Evolutionary conservation across 1,284 basidiomycete species (phyloP).

Genomic region (Fomitopsis schrenkii): DNA sequence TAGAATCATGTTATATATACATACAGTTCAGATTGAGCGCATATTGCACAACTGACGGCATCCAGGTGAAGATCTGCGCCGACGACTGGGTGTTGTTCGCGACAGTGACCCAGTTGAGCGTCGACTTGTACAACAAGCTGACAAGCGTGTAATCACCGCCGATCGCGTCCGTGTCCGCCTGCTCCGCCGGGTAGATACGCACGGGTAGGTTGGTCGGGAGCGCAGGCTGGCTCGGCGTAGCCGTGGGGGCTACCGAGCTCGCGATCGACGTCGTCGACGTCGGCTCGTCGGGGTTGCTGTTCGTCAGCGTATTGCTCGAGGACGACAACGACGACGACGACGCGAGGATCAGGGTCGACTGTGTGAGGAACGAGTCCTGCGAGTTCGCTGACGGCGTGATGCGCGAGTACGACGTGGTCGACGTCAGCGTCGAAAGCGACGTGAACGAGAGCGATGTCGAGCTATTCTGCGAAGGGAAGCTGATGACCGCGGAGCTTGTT

Average conservation of each 20-base stretch:
- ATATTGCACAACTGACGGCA: conserved; percentile 46
- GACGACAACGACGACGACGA: conserved; percentile 27
- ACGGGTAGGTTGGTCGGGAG: conserved; percentile 58
- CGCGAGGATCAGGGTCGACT: conserved; percentile 17
- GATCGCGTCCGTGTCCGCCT: conserved; percentile 22
- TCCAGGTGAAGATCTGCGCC: conserved; percentile 61
- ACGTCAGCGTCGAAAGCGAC: conserved; percentile 15
- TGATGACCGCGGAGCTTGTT: conserved; percentile 4
- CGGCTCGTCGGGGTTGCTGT: conserved; percentile 48
- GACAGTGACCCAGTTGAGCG: conserved; percentile 64
- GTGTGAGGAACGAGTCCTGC: conserved; percentile 18
- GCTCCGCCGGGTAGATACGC: conserved; percentile 49
- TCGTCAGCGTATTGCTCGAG: conserved; percentile 22
- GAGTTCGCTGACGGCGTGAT: conserved; percentile 18
- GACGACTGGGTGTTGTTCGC: conserved; percentile 40
- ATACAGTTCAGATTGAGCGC: conserved; percentile 47
- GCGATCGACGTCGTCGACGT: conserved; percentile 36
- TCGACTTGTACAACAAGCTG: conserved; percentile 52
- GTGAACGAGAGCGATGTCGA: conserved; percentile 11
- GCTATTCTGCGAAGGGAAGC: conserved; percentile 10
- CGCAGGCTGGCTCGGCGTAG: conserved; percentile 32
- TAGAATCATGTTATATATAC: neutral
- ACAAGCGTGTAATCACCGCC: conserved; percentile 42
- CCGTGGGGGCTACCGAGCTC: conserved; percentile 16
- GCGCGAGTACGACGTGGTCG: conserved; percentile 17